Evolutionary conservation across 2,329 filamentous ascomycete genomes (phyloP), one percentile per base, ranked within the genome.

Genomic region (Passalora sequoiae): DNA sequence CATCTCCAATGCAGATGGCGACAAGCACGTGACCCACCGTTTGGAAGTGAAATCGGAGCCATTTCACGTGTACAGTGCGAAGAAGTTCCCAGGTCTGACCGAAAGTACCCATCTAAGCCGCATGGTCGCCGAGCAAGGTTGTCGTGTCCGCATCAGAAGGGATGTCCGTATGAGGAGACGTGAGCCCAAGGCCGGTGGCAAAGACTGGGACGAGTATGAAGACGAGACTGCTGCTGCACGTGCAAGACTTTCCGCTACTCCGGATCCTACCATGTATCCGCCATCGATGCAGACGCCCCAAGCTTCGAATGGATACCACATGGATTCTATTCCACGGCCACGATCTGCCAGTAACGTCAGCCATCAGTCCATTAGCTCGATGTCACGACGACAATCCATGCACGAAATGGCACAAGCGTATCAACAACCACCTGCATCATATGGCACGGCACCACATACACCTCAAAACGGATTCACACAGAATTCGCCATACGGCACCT

Each of bases 21-120:
- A 62, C 65, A 75, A 58, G 68, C 84, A 77, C 46, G 86, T 94
- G 51, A 84, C 89, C 60, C 91, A 88, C 70, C 79, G 89, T 41
- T 79, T 96, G 69, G 88, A 95, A 65, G 85, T 96, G 58, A 89
- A 91, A 72, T 94, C 92, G 0, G 70, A 76, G 9, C 81, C 86
- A 0, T 97, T 98, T 65, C 82, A 80, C 37, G 92, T 97, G 30
- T 97, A 78, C 71, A 96, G 89, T 58, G 92, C 92, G 39, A 98
- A 97, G 81, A 97, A 96, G 71, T 98, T 98, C 70, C 92, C 92
- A 12, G 92, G 91, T 13, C 72, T 97, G 46, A 84, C 86, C 32
- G 87, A 92, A 65, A 96, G 89, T 69, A 98, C 92, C 0, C 73
- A 78, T 9, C 73, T 97, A 38, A 96, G 89, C 68, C 84, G 89